phyloP scores from a whole-genome alignment of 2,329 filamentous ascomycete genomes.

The Stenocarpella maydis region DNA sequence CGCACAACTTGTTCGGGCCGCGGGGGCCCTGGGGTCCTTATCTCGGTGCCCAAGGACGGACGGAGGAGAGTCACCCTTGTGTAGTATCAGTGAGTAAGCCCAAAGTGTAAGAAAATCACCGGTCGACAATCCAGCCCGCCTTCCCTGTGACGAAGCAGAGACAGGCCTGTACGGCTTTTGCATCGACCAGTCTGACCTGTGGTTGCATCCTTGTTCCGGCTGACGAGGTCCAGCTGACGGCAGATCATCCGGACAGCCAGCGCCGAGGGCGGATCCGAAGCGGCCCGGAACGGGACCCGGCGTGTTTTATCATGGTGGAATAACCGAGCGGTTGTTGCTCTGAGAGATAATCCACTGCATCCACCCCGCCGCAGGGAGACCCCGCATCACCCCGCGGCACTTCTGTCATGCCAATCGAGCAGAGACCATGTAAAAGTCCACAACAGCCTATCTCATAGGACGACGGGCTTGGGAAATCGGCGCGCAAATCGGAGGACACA shows the following conservation, averaged over 20 bases:
- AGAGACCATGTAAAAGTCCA: neutral
- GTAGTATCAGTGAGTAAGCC: constrained; percentile 1
- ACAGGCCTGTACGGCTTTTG: neutral
- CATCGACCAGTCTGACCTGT: neutral
- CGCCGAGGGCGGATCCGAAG: neutral
- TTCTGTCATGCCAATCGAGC: neutral
- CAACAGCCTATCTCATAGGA: neutral
- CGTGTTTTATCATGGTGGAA: neutral
- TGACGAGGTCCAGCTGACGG: neutral
- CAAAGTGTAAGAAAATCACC: neutral
- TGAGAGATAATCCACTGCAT: neutral
- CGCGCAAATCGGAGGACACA: constrained; percentile 13
- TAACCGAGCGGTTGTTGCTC: neutral
- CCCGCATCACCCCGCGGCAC: constrained; percentile 15
- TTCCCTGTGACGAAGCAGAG: neutral
- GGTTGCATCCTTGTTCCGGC: neutral
- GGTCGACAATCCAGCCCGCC: neutral
- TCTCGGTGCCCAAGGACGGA: constrained; percentile 16
- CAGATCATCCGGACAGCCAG: neutral
- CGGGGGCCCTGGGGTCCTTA: constrained; percentile 7
- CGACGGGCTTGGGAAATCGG: neutral
- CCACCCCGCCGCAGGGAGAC: constrained; percentile 14
- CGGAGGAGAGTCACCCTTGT: constrained; percentile 23
- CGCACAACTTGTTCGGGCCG: neutral
- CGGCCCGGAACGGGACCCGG: neutral